Base-by-base conservation (phyloP, 805 yeast species). In the Teunomyces stri region DNA sequence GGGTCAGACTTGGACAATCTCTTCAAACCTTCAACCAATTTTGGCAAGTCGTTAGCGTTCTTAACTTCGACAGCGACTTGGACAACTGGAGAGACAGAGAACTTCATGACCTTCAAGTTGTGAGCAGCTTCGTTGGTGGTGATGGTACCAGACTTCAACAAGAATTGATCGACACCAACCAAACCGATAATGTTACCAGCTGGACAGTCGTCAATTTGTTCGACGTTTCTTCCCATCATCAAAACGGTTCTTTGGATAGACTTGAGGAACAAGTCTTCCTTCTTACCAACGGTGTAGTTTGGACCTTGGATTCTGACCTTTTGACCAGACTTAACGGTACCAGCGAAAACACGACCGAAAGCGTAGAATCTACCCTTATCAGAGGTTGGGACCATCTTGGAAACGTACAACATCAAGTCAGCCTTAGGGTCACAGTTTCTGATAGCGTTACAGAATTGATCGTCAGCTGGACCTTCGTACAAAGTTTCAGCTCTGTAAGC, bases 351-450 rank as follows among this genome's bases (percentile, higher is more conserved):
- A 85, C 99, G 94, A 79, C 99, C 99, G 82, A 92, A 94, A 72
- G 99, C 99, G 87, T 90, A 92, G 96, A 92, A 92, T 82, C 99
- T 90, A 85, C 99, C 99, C 84, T 92, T 94, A 79, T 92, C 99
- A 65, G 98, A 92, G 74, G 99, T 92, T 79, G 99, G 99, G 64
- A 92, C 98, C 99, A 92, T 92, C 96, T 92, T 92, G 79, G 98
- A 94, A 70, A 92, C 94, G 90, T 92, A 92, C 72, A 92, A 84
- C 99, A 92, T 92, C 72, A 92, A 87, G 73, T 92, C 98, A 66
- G 96, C 96, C 69, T 76, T 85, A 71, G 98, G 96, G 81, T 92
- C 97, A 87, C 99, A 92, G 85, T 87, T 85, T 83, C 86, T 90
- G 81, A 92, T 92, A 68, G 96, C 96, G 57, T 80, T 74, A 80